phyloP scores from a whole-genome alignment of 345 rosid genomes.

The Camelina neglecta region DNA sequence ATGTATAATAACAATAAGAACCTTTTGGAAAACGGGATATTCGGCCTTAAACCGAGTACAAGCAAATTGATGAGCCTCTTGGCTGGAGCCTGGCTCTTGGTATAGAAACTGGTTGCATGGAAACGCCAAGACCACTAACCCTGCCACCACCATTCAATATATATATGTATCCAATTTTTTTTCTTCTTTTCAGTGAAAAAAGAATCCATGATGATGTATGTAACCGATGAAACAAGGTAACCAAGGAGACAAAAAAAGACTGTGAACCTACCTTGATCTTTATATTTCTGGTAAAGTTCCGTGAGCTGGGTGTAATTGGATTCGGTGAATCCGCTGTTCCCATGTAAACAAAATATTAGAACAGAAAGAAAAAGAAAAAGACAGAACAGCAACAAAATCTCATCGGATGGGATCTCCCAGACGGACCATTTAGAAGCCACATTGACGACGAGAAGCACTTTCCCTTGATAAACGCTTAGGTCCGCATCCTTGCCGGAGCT shows the following conservation, averaged over 20 bases:
- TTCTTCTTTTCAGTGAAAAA: too few relatives aligned
- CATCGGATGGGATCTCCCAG: not conserved
- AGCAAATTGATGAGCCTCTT: constrained; percentile 74
- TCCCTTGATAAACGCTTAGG: constrained; percentile 72
- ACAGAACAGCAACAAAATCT: too few relatives aligned
- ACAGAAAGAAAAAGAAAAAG: too few relatives aligned
- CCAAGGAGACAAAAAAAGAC: not conserved
- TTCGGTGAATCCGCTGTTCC: constrained; percentile 75
- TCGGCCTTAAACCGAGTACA: constrained; percentile 87
- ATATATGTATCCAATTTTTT: too few relatives aligned
- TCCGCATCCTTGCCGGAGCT: constrained; percentile 68
- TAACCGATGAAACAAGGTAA: not conserved
- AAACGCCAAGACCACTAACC: constrained; percentile 84
- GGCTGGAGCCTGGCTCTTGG: constrained; percentile 81
- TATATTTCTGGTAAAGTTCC: constrained; percentile 65
- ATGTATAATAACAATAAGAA: not conserved
- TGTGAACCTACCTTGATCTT: constrained; percentile 81
- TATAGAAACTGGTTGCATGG: constrained; percentile 92
- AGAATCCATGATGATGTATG: too few relatives aligned
- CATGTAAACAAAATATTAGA: not conserved
- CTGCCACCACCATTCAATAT: constrained; percentile 38
- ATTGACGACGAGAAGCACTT: constrained; percentile 83
- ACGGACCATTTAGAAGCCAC: constrained; percentile 93
- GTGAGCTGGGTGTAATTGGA: constrained; percentile 87
- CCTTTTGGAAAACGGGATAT: constrained; percentile 85